A percentile compares a stretch with the other conserved stretches of the same genome.
These are phyloP conservation scores for Naganishia vaughanmartiniae DNA, from an alignment of 768 basidiomycete species.

Conservation along the genomic window DNA sequence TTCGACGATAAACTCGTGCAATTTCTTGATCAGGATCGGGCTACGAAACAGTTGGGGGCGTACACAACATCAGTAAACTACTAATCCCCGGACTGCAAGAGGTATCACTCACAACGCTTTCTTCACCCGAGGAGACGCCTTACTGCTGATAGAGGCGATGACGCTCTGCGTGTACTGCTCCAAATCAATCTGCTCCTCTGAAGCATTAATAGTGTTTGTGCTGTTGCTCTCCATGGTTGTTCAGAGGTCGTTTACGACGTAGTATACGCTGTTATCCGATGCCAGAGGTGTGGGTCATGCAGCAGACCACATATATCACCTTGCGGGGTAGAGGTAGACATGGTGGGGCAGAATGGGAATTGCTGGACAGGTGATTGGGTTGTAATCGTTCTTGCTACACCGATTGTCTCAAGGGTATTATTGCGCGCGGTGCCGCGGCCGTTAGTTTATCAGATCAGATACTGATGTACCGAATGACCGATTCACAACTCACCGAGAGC, in stretches of 20 bases:
- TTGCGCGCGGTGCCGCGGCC: too few relatives aligned
- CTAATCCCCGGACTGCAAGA: background rate
- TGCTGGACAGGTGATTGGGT: too few relatives aligned
- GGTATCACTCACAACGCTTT: constrained; percentile 9
- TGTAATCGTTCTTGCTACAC: too few relatives aligned
- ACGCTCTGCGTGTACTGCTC: constrained; percentile 23
- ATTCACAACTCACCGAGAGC: too few relatives aligned
- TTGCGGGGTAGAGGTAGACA: too few relatives aligned
- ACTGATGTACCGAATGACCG: too few relatives aligned
- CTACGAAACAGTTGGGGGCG: background rate
- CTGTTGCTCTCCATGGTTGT: background rate
- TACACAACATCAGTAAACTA: background rate
- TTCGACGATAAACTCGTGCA: constrained; percentile 23
- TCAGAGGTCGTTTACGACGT: background rate
- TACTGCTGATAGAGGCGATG: constrained; percentile 17
- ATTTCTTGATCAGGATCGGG: constrained; percentile 20
- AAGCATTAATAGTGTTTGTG: constrained; percentile 15
- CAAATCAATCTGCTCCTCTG: constrained; percentile 4
- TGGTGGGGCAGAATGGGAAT: too few relatives aligned
- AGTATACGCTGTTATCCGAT: background rate
- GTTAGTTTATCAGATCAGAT: too few relatives aligned
- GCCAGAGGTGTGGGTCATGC: too few relatives aligned
- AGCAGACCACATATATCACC: too few relatives aligned
- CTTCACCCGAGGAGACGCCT: constrained; percentile 13
- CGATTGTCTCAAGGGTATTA: too few relatives aligned